These are phyloP conservation scores for Penicillium sp. DNA, from an alignment of 2,329 filamentous ascomycete species.

Conservation along the genomic window DNA sequence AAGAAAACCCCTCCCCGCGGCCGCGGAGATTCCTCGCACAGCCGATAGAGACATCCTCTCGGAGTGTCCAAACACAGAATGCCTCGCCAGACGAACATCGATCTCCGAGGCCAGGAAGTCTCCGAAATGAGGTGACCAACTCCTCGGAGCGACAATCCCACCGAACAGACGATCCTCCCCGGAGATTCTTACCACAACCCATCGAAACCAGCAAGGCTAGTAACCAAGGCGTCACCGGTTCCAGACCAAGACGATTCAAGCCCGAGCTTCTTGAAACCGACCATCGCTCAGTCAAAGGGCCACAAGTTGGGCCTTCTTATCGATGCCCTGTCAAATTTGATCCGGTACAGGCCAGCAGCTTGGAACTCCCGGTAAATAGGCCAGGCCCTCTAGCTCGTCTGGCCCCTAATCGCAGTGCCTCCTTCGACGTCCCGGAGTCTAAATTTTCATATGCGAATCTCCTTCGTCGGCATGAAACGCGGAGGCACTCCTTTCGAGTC, in stretches of 20 bases:
- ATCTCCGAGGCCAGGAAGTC: background rate
- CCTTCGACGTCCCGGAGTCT: slow-evolving; percentile 59
- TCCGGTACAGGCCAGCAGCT: background rate
- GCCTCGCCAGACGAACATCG: background rate
- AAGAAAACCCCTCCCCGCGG: slow-evolving; percentile 9
- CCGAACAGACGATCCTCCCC: slow-evolving; percentile 11
- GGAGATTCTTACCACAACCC: slow-evolving; percentile 47
- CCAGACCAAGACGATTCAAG: slow-evolving; percentile 36
- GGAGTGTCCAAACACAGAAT: slow-evolving; percentile 40
- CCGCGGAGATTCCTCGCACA: slow-evolving; percentile 47
- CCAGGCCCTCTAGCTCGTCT: slow-evolving; percentile 14
- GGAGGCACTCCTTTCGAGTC: slow-evolving; percentile 64
- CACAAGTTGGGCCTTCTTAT: slow-evolving; percentile 43
- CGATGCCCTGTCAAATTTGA: slow-evolving; percentile 33
- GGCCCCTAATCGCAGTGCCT: slow-evolving; percentile 52
- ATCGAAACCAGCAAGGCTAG: slow-evolving; percentile 73
- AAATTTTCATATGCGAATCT: slow-evolving; percentile 53
- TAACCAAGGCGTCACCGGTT: slow-evolving; percentile 39
- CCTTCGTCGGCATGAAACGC: slow-evolving; percentile 44
- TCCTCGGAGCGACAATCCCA: slow-evolving; percentile 10
- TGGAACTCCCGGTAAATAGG: slow-evolving; percentile 11
- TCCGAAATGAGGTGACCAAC: slow-evolving; percentile 22
- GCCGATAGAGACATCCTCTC: slow-evolving; percentile 52
- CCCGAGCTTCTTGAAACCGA: slow-evolving; percentile 43
- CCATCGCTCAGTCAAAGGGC: slow-evolving; percentile 37